Evolutionary conservation across 108 stramenopile species (phyloP).

Genomic region (Conticribra guillardii): DNA sequence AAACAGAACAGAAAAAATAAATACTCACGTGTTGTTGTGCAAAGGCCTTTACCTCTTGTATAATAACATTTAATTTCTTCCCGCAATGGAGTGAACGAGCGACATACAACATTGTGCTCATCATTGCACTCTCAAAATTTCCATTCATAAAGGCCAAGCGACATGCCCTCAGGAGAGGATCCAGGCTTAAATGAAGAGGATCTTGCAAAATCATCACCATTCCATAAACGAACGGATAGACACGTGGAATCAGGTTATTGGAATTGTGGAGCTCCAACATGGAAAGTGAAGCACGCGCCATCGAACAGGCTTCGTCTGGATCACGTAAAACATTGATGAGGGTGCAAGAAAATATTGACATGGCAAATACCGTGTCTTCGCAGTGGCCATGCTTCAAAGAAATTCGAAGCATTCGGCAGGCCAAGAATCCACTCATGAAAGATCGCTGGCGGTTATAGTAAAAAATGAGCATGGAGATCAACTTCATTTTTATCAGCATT

Average conservation of each 20-base stretch:
- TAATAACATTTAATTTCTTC: constrained; percentile 8
- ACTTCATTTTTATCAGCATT: constrained; percentile 19
- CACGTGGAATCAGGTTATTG: constrained; percentile 12
- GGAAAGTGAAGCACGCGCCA: constrained; percentile 5
- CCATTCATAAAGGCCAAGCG: constrained; percentile 18
- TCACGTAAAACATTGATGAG: constrained; percentile 6
- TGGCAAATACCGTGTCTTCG: constrained; percentile 26
- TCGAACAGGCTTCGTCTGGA: constrained; percentile 15
- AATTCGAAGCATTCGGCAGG: constrained; percentile 22
- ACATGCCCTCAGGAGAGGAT: constrained; percentile 23
- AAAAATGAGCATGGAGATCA: constrained; percentile 12
- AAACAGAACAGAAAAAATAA: no score
- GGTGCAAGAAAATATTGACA: constrained; percentile 11
- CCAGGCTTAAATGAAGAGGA: constrained; percentile 5
- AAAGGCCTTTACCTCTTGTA: constrained; percentile 17
- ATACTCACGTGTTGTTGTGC: constrained; percentile 14
- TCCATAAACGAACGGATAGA: constrained; percentile 19
- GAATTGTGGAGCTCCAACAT: constrained; percentile 8
- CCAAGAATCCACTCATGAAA: constrained; percentile 20
- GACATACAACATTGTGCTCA: constrained; percentile 18
- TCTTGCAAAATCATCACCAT: constrained; percentile 10
- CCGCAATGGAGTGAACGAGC: constrained; percentile 7
- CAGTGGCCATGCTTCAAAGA: constrained; percentile 32
- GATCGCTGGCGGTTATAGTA: constrained; percentile 18
- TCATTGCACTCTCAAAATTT: constrained; percentile 12